Evolutionary conservation across 2,329 filamentous ascomycete species (phyloP).

Genomic region (Penicillium sp.): DNA sequence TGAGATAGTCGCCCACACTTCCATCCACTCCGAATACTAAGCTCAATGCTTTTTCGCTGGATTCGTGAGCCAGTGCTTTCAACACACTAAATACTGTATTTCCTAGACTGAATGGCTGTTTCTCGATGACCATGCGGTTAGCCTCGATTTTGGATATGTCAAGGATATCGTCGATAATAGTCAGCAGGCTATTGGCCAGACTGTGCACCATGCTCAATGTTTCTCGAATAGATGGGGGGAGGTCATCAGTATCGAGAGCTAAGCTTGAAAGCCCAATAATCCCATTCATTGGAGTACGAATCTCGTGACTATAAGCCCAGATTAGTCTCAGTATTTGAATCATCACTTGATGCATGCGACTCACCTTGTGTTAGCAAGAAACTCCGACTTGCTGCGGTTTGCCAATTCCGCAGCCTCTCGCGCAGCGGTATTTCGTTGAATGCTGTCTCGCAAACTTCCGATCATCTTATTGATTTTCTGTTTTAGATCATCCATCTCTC

Average conservation of each 20-base stretch:
- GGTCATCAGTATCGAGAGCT: constrained; percentile 82
- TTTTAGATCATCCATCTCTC: constrained; percentile 96
- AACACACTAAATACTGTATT: constrained; percentile 94
- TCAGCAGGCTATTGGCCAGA: constrained; percentile 83
- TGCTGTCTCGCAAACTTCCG: constrained; percentile 83
- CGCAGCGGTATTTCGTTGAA: constrained; percentile 87
- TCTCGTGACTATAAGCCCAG: constrained; percentile 61
- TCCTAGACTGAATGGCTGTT: constrained; percentile 86
- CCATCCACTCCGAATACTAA: constrained; percentile 85
- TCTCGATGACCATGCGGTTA: constrained; percentile 91
- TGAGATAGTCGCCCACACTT: constrained; percentile 83
- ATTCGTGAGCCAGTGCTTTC: constrained; percentile 86
- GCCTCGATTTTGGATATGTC: constrained; percentile 73
- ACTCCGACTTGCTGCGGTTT: constrained; percentile 95
- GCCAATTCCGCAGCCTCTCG: constrained; percentile 88
- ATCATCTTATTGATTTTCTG: constrained; percentile 99
- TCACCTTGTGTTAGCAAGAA: constrained; percentile 84
- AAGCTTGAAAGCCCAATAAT: constrained; percentile 95
- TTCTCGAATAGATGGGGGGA: constrained; percentile 86
- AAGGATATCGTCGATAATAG: constrained; percentile 76
- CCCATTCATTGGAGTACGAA: constrained; percentile 90
- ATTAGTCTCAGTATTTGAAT: too few relatives aligned
- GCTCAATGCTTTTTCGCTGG: constrained; percentile 88
- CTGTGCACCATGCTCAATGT: constrained; percentile 97
- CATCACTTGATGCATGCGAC: neutral